These are phyloP conservation scores for Silybum marianum DNA, from an alignment of 129 eudicot genomes.

Conservation along the genomic window DNA sequence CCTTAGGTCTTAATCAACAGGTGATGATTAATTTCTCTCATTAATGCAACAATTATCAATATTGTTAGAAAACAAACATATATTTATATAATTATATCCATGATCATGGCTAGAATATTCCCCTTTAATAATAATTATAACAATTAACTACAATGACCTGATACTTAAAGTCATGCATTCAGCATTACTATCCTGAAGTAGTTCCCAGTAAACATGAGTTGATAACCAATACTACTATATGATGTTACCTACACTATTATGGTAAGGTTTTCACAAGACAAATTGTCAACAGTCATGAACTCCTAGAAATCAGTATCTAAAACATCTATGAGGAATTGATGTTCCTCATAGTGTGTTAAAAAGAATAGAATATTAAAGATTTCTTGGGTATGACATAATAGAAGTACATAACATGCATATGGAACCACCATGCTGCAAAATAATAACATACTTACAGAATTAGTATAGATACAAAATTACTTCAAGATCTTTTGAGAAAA, in stretches of 20 bases:
- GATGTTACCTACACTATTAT: neutral
- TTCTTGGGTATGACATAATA: neutral
- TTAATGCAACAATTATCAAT: neutral
- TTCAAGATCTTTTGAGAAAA: neutral
- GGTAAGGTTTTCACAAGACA: neutral
- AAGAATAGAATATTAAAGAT: neutral
- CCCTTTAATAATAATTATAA: neutral
- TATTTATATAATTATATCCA: neutral
- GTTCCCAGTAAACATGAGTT: neutral
- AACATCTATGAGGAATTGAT: neutral
- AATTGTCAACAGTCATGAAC: neutral
- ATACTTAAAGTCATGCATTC: neutral
- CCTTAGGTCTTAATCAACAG: neutral
- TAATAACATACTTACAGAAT: neutral
- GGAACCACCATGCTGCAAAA: constrained; percentile 12
- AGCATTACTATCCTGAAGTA: neutral
- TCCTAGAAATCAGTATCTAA: neutral
- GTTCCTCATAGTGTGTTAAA: neutral
- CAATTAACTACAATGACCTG: neutral
- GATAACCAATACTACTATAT: neutral
- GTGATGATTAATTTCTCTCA: neutral
- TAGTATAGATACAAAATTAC: neutral
- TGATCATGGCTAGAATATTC: neutral
- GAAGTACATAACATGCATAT: neutral
- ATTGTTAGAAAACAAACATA: neutral